Conservation (phyloP, 2,329 filamentous ascomycete genomes). For the Talaromyces atroroseus region DNA sequence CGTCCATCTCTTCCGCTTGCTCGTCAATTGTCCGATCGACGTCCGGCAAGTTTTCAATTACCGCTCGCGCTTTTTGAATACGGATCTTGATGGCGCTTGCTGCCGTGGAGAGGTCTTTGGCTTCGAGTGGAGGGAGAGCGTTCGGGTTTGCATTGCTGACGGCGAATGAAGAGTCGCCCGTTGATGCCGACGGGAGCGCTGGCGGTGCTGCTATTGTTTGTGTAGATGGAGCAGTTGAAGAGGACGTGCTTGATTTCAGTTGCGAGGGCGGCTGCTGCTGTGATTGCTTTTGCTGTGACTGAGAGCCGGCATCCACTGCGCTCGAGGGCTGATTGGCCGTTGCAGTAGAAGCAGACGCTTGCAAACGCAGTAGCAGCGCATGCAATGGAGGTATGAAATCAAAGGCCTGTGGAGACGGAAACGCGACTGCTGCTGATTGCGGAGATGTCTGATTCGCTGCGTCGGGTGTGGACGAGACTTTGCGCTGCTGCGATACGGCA, state of each 20-base stretch:
- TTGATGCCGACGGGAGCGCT: conserved; percentile 20
- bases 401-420: conserved; percentile 74
- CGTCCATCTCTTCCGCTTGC: conserved; percentile 40
- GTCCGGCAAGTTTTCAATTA: conserved; percentile 40
- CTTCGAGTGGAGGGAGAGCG: conserved; percentile 47
- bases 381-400: conserved; percentile 80
- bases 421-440: conserved; percentile 41
- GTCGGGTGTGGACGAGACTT: conserved; percentile 29
- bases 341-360: conserved; percentile 25
- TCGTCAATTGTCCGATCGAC: conserved; percentile 40
- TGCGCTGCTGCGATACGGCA: conserved; percentile 35
- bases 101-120: conserved; percentile 73
- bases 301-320: neutral
- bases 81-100: conserved; percentile 76
- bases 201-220: conserved; percentile 12
- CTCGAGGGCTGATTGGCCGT: neutral
- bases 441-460: conserved; percentile 35
- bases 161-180: conserved; percentile 21
- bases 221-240: neutral
- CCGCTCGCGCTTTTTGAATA: conserved; percentile 66
- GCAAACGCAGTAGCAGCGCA: conserved; percentile 68
- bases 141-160: conserved; percentile 23
- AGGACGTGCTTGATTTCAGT: conserved; percentile 10
- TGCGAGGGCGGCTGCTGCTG: conserved; percentile 30
- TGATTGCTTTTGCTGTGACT: conserved; percentile 31